Conservation (phyloP, 306 rosid species). For the Fragaria ananassa region DNA sequence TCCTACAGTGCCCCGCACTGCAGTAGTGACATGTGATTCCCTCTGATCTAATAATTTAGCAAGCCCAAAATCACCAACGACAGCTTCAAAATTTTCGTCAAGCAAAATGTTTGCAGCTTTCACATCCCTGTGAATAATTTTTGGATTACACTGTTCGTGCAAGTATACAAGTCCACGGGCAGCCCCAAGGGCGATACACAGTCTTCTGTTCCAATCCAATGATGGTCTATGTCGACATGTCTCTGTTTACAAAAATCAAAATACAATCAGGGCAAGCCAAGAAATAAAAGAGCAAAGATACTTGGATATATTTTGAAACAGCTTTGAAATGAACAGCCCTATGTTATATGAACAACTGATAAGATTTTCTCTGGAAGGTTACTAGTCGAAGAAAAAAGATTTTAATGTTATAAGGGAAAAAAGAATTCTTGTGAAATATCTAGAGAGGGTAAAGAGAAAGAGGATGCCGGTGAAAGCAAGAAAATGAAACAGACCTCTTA, state of each 20-base stretch:
- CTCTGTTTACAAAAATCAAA: constrained; percentile 39
- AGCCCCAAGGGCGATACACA: constrained; percentile 68
- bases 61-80: constrained; percentile 97
- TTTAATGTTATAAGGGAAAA: neutral
- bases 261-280: constrained; percentile 3
- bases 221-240: constrained; percentile 63
- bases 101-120: constrained; percentile 96
- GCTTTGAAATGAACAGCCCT: neutral
- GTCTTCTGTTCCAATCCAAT: constrained; percentile 87
- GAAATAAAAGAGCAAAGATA: constrained; percentile 9
- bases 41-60: constrained; percentile 91
- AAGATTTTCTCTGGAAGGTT: neutral
- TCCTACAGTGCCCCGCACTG: constrained; percentile 93
- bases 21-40: constrained; percentile 97
- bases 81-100: constrained; percentile 89
- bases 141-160: constrained; percentile 92
- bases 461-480: neutral
- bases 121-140: constrained; percentile 92
- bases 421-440: neutral
- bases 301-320: neutral
- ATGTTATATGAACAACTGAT: neutral
- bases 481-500: constrained; percentile 72
- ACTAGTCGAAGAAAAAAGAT: neutral
- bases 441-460: neutral
- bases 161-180: constrained; percentile 91